phyloP scores from a whole-genome alignment of 345 rosid genomes.

The Citropsis articulata region DNA sequence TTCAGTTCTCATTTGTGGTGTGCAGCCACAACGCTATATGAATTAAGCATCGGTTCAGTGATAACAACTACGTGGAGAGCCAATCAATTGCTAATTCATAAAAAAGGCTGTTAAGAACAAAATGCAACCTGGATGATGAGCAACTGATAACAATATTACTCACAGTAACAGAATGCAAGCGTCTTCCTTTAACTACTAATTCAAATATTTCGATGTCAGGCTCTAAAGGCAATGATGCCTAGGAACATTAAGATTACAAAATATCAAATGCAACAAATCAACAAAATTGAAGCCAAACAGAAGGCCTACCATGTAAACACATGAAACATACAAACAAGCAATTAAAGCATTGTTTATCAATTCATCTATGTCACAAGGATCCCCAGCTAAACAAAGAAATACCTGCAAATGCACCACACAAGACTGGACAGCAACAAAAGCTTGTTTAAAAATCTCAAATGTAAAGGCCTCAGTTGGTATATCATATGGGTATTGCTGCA shows the following conservation, averaged over 20 bases:
- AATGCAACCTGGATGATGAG: not conserved
- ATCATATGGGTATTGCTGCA: constrained; percentile 96
- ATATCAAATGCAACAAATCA: not conserved
- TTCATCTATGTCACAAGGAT: not conserved
- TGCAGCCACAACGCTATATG: not conserved
- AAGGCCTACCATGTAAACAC: constrained; percentile 1
- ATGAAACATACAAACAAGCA: not conserved
- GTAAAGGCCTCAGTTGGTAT: constrained; percentile 95
- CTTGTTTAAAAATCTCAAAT: constrained; percentile 94
- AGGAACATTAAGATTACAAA: not conserved
- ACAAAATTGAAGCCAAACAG: not conserved
- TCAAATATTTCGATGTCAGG: not conserved
- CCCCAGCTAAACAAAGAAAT: constrained; percentile 8
- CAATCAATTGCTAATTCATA: not conserved
- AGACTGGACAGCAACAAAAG: constrained; percentile 94
- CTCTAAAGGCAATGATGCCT: not conserved
- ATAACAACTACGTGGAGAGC: not conserved
- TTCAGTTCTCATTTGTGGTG: not conserved
- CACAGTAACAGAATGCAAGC: not conserved
- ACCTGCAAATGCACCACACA: constrained; percentile 99
- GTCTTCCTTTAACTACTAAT: not conserved
- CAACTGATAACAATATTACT: constrained; percentile 2
- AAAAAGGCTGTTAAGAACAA: not conserved
- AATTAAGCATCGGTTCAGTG: not conserved
- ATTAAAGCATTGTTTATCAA: not conserved